Evolutionary conservation across 768 basidiomycete genomes (phyloP), one percentile per base, ranked within the genome.

Genomic region (Kockovaella imperatae): DNA sequence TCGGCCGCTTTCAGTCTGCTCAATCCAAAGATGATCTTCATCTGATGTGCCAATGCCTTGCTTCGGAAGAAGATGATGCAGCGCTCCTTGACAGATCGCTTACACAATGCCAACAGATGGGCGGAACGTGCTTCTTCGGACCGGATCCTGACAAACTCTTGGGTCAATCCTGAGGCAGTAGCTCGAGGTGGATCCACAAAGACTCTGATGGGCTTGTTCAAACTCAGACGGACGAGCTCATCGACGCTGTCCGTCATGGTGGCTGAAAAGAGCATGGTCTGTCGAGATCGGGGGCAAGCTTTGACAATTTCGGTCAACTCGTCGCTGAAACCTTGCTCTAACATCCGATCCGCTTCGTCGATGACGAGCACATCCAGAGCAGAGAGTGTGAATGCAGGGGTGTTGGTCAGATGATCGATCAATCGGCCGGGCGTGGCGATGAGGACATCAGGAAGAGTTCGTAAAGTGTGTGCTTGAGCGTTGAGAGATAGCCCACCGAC

Each of bases 221-320:
- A 74, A 11, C 87, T 87, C 78, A 97, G 84, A 63, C 82, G 83
- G 49, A 97, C 86, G 40, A 99, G 79, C 64, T 90, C 84, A 60
- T 95, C 87, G 7, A 97, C 85, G 1, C 86, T 84, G 70, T 99
- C 95, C 3, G 91, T 96, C 86, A 97, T 97, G 1, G 95, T 99
- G 2, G 95, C 95, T 0, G 90, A 95, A 73, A 99, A 99, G 30
- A 99, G 77, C 89, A 99, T 93, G 3, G 95, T 97, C 69, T 97
- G 95, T 30, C 95, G 80, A 13, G 65, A 67, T 45, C 70, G 52
- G 1, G 90, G 90, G 67, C 90, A 95, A 15, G 86, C 79, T 60
- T 83, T 83, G 73, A 97, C 82, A 60, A 99, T 95, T 72, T 99
- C 95, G 15, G 80, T 75, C 28, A 99, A 76, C 70, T 97, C 95